Evolutionary conservation across 495 filamentous ascomycete genomes (phyloP), one percentile per base, ranked within the genome.

Genomic region (Neurospora sp.): DNA sequence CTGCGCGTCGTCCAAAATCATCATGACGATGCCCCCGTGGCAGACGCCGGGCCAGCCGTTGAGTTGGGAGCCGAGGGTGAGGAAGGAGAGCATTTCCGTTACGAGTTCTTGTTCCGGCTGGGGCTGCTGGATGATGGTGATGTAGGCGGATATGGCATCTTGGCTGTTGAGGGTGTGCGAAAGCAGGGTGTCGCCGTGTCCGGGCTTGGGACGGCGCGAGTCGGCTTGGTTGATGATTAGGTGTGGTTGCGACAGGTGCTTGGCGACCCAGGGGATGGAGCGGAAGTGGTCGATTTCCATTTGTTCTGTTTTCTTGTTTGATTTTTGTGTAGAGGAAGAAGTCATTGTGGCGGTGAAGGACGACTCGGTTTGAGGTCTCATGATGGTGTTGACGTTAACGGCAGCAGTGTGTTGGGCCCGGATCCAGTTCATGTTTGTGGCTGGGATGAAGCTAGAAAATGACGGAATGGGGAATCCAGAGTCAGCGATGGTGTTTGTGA

Each of bases 21-120:
- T 84, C n/a, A 84, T 84, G 22, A 89, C 82, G 53, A 90, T 83
- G 22, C 89, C 90, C 20, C 90, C 90, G 77, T 92, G 90, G 39
- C 84, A 81, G 31, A 88, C 82, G 17, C 83, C 79, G n/a, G 86
- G 80, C 73, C 85, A 85, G 2, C 90, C 90, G 75, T 89, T 88
- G 70, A 92, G 70, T 40, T 83, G 84, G 10, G 79, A 79, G n/a
- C 87, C 87, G 4, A 90, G 79, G 9, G 83, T 85, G 16, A 90
- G 61, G 22, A 90, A 79, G 9, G 78, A 78, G 37, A 80, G 79
- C 65, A 88, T 45, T 71, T 86, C 83, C 17, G 77, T 73, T 68
- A 88, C 78, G 65, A 77, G 74, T 8, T 75, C 74, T 7, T 40
- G 16, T 17, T 17, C n/a, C 71, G 73, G 10, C 42, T 41, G 40